Conservation (phyloP, 2,329 filamentous ascomycete genomes). For the Fusarium compactum region DNA sequence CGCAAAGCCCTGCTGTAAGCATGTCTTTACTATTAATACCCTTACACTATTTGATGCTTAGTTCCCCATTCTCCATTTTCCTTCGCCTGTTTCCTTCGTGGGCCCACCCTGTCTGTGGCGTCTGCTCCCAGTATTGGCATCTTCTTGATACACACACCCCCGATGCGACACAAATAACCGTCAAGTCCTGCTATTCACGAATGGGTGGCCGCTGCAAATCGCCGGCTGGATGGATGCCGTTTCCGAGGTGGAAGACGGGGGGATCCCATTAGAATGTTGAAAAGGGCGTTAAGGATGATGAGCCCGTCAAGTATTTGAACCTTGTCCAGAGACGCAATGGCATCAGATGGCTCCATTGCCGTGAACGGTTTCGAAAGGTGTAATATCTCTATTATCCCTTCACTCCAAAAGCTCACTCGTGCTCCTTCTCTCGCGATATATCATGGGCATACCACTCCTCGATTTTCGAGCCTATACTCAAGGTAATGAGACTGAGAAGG, state of each 20-base stretch:
- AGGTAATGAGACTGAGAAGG: conserved; percentile 12
- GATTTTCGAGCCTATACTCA: conserved; percentile 12
- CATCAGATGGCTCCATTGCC: conserved; percentile 11
- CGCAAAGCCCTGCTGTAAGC: conserved; percentile 3
- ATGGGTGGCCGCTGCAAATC: conserved; percentile 2
- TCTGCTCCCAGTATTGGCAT: conserved; percentile 1
- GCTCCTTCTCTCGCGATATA: conserved; percentile 9
- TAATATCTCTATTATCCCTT: conserved; percentile 1
- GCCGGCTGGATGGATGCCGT: conserved; percentile 5
- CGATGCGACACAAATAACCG: conserved; percentile 10
- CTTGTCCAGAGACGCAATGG: conserved; percentile 11
- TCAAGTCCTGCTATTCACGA: conserved; percentile 8
- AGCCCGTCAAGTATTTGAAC: conserved; percentile 15
- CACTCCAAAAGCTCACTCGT: conserved; percentile 1
- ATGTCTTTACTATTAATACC: conserved; percentile 8
- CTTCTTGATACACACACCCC: conserved; percentile 12
- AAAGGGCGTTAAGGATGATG: conserved; percentile 5
- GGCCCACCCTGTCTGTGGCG: conserved; percentile 4
- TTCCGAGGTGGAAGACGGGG: background rate
- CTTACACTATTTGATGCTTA: background rate
- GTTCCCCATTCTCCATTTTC: conserved; percentile 11
- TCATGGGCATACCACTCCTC: conserved; percentile 14
- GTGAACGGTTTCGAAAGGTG: conserved; percentile 1
- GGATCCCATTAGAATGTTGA: conserved; percentile 1
- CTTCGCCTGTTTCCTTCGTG: conserved; percentile 10